A percentile compares a stretch with the other conserved stretches of the same genome.
Evolutionary conservation across 2,329 filamentous ascomycete genomes (phyloP).

Genomic region (Parafenestella ontariensis): DNA sequence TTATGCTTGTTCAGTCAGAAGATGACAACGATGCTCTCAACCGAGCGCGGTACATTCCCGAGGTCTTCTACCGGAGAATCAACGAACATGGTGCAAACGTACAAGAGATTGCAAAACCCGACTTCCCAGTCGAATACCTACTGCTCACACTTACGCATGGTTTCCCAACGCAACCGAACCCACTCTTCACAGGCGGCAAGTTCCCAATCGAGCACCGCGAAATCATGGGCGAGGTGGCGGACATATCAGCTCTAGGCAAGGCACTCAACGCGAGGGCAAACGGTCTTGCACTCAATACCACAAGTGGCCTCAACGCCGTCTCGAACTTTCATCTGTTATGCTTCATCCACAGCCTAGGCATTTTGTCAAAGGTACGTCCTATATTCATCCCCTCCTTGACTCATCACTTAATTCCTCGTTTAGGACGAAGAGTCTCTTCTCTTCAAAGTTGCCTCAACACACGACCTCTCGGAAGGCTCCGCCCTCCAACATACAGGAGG

Average conservation of each 20-base stretch:
- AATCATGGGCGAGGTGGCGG: constrained; percentile 83
- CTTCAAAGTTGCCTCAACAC: constrained; percentile 81
- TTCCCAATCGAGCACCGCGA: constrained; percentile 95
- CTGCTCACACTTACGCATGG: constrained; percentile 96
- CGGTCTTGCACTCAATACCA: constrained; percentile 61
- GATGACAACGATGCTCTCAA: constrained; percentile 77
- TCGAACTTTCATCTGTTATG: constrained; percentile 96
- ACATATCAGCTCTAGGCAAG: constrained; percentile 71
- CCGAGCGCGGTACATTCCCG: constrained; percentile 87
- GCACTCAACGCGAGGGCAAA: constrained; percentile 69
- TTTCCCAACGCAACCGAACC: constrained; percentile 82
- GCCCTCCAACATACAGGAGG: constrained; percentile 86
- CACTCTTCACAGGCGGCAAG: constrained; percentile 72
- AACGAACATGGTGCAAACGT: constrained; percentile 98
- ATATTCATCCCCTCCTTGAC: neutral
- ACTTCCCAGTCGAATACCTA: constrained; percentile 95
- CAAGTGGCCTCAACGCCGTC: constrained; percentile 70
- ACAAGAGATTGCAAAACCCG: constrained; percentile 95
- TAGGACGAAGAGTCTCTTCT: constrained; percentile 90
- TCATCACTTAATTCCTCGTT: constrained; percentile 20
- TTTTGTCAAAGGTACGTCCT: constrained; percentile 77
- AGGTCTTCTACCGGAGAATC: constrained; percentile 93
- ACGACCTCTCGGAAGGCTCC: constrained; percentile 80
- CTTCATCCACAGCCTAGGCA: constrained; percentile 80
- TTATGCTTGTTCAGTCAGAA: constrained; percentile 94